Percentiles rank a stretch among this genome's conserved stretches.
Conservation (phyloP, 2,329 filamentous ascomycete genomes). For the Aphanocladium album region DNA sequence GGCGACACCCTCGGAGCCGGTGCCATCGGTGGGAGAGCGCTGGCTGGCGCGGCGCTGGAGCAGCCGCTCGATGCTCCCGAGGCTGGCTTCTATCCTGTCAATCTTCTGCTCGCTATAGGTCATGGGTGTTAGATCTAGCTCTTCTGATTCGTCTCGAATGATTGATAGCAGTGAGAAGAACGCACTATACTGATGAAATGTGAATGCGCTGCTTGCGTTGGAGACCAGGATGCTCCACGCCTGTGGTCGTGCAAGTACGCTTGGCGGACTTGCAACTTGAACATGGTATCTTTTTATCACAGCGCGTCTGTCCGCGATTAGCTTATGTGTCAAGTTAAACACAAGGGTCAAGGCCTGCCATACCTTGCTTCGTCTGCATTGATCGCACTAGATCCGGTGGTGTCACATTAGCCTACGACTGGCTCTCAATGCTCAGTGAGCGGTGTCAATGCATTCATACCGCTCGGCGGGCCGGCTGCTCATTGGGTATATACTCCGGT, state of each 20-base stretch:
- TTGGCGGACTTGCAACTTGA: constrained; percentile 52
- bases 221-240: constrained; percentile 48
- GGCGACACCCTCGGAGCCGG: constrained; percentile 16
- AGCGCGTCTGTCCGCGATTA: constrained; percentile 30
- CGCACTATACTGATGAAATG: constrained; percentile 57
- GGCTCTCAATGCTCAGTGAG: background rate
- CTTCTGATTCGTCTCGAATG: background rate
- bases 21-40: constrained; percentile 37
- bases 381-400: constrained; percentile 26
- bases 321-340: background rate
- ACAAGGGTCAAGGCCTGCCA: background rate
- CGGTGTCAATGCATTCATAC: background rate
- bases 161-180: constrained; percentile 11
- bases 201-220: constrained; percentile 52
- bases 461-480: constrained; percentile 10
- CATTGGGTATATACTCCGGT: constrained; percentile 1
- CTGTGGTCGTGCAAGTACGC: constrained; percentile 51
- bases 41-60: constrained; percentile 31
- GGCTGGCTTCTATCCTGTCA: constrained; percentile 41
- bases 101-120: constrained; percentile 47
- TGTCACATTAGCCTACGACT: background rate
- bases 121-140: background rate
- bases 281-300: constrained; percentile 54
- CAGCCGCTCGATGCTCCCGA: constrained; percentile 40
- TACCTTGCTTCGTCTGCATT: constrained; percentile 25